phyloP scores from a whole-genome alignment of 1,284 basidiomycete genomes.

The Ganoderma multipileum region DNA sequence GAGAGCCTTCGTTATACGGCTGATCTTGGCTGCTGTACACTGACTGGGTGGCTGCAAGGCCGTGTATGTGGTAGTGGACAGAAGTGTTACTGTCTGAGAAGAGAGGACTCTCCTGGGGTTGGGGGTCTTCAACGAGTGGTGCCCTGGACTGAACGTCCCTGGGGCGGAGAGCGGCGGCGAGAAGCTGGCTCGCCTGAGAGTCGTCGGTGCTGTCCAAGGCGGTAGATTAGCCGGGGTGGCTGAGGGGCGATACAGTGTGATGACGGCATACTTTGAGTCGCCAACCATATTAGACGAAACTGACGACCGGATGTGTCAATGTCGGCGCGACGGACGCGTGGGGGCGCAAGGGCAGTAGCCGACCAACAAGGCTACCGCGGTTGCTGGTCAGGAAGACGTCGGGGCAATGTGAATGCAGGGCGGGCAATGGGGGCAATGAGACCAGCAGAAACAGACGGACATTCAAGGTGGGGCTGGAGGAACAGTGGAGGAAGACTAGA shows the following conservation, averaged over 20 bases:
- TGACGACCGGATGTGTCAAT: not conserved
- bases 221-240: constrained; percentile 6
- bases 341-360: not conserved
- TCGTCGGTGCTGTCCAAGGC: constrained; percentile 19
- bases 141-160: constrained; percentile 9
- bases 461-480: too few relatives aligned
- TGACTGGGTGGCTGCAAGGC: constrained; percentile 57
- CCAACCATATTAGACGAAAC: constrained; percentile 5
- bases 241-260: too few relatives aligned
- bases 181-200: constrained; percentile 27
- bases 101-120: not conserved
- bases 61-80: constrained; percentile 59
- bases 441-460: not conserved
- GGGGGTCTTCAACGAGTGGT: not conserved
- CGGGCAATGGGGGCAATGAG: not conserved
- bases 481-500: not conserved
- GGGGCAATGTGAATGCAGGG: too few relatives aligned
- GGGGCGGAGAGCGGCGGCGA: constrained; percentile 25
- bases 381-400: not conserved
- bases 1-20: constrained; percentile 47
- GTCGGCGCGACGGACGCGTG: not conserved
- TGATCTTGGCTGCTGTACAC: constrained; percentile 43
- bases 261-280: constrained; percentile 20
- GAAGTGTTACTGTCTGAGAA: constrained; percentile 11
- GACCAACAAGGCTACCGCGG: not conserved